A percentile compares a stretch with the other conserved stretches of the same genome.
Conservation (phyloP, 345 rosid species). For the Hibiscus tridactylites region DNA sequence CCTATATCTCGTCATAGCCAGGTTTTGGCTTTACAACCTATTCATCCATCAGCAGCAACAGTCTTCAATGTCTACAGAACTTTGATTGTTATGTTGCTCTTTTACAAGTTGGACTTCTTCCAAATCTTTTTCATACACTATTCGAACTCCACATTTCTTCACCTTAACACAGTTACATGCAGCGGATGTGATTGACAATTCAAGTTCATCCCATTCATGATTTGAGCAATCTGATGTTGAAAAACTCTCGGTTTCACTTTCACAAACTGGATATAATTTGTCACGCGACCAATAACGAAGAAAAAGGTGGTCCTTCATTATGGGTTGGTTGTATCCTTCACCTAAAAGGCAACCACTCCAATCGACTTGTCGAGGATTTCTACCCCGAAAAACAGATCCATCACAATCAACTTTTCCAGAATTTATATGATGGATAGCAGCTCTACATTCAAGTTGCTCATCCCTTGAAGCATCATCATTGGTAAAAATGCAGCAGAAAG, state of each 20-base stretch:
- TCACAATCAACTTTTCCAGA: background rate
- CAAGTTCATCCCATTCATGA: too few relatives aligned
- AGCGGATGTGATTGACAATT: too few relatives aligned
- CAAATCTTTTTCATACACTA: too few relatives aligned
- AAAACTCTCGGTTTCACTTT: background rate
- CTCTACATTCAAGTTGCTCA: fast-evolving
- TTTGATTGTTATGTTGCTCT: too few relatives aligned
- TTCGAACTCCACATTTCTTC: too few relatives aligned
- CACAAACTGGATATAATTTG: background rate
- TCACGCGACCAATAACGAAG: background rate
- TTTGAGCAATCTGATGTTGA: background rate
- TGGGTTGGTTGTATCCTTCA: background rate
- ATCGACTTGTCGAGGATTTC: background rate
- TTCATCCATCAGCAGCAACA: too few relatives aligned
- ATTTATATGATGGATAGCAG: background rate
- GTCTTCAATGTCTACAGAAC: too few relatives aligned
- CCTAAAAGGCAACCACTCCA: background rate
- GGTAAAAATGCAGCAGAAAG: background rate
- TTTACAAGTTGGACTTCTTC: too few relatives aligned
- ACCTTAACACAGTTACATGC: too few relatives aligned
- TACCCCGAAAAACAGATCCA: background rate
- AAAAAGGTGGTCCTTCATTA: background rate
- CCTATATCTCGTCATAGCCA: too few relatives aligned
- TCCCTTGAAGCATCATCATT: background rate
- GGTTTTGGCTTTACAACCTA: too few relatives aligned